Conservation (phyloP, 345 rosid species). For the Anastatica hierochuntica region DNA sequence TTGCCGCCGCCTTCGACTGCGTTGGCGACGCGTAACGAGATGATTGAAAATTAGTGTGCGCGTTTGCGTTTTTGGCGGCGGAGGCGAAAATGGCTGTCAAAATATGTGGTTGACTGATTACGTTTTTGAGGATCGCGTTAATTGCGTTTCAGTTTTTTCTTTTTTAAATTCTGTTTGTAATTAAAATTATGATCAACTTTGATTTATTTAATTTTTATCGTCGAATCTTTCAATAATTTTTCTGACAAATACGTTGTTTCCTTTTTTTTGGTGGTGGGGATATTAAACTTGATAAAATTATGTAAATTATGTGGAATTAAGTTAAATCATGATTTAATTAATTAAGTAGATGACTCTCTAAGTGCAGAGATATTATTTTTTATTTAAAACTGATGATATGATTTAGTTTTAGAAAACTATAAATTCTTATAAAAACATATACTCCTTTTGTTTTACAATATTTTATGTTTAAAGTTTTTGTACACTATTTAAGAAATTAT, state of each 20-base stretch:
- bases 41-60: conserved; percentile 14
- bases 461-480: too few species aligned
- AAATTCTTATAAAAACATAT: too few species aligned
- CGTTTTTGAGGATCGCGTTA: conserved; percentile 2
- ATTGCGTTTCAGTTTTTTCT: conserved; percentile 13
- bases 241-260: not conserved
- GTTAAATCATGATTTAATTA: too few species aligned
- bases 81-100: conserved; percentile 9
- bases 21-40: conserved; percentile 20
- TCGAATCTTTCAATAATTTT: not conserved
- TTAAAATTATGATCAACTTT: conserved; percentile 3
- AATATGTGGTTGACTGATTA: conserved; percentile 18
- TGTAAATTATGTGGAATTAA: too few species aligned
- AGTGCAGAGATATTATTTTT: too few species aligned
- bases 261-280: too few species aligned
- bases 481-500: too few species aligned
- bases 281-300: too few species aligned
- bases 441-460: too few species aligned
- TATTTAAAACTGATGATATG: too few species aligned
- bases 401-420: too few species aligned
- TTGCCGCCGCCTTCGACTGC: conserved; percentile 1
- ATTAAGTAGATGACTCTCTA: too few species aligned
- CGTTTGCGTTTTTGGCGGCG: conserved; percentile 18
- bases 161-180: not conserved
- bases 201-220: not conserved